Base-by-base conservation (phyloP, 352 stramenopile genomes). In the Phytophthora fragariaefolia region DNA sequence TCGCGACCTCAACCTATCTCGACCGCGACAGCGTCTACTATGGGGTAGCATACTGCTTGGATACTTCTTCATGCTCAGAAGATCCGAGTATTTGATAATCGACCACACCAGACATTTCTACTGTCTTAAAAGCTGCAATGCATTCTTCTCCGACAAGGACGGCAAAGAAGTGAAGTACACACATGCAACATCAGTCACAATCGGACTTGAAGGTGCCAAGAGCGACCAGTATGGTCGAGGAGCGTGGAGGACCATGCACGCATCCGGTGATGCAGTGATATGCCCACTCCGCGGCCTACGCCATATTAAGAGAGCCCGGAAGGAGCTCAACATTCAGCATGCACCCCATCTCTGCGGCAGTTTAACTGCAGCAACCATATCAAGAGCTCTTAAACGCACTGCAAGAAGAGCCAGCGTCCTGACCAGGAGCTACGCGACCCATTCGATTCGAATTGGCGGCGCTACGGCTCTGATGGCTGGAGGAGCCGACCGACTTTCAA, bases 391-490 rank as follows among this genome's bases (percentile, higher is more conserved):
- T 5, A 69, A 74, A 13, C 2, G 18, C 10, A 50, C 26, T 1
- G 66, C 47, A 12, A 2, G 2, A 12, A 12, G 1, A 10, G 32
- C 24, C 6, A 28, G 52, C 4, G 66, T 73, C 18, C 42, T 47
- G 0, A 1, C 47, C 27, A 3, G 5, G 0, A 23, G 18, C 6
- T 66, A 74, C 13, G 60, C 47, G 3, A 66, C 59, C 1, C 66
- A 66, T n/a, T 69, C 66, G 0, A 60, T 69, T 1, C 40, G 66
- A n/a, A 66, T 74, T 5, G 66, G 59, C 13, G 65, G 65, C 5
- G 53, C 65, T 9, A 69, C 65, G 10, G 43, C 58, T 1, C 36
- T 65, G 1, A 30, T 60, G 0, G 51, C n/a, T 4, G 65, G 65
- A 7, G 52, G 28, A 15, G 46, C 47, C 7, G 51, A 69, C 30